phyloP scores from a whole-genome alignment of 352 stramenopile genomes.

The Phytophthora vignae region DNA sequence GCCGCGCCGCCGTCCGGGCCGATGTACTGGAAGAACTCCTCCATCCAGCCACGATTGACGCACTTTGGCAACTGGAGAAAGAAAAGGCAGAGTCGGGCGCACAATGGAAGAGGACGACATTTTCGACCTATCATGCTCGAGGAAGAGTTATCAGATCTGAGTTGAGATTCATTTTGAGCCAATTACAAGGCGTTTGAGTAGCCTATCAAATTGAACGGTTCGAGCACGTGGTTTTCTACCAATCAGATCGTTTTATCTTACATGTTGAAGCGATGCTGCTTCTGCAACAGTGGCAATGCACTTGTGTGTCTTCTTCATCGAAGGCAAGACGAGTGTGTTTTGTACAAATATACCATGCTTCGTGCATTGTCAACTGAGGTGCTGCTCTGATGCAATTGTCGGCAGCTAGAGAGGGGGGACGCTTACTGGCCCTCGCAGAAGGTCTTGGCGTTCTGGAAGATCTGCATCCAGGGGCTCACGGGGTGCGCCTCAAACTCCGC shows the following conservation, averaged over 20 bases:
- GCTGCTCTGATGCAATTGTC: constrained; percentile 17
- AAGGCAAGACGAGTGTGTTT: not conserved
- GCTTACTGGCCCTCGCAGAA: constrained; percentile 93
- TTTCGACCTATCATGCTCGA: too few species aligned
- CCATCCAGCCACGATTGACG: constrained; percentile 40
- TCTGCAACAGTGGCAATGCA: too few species aligned
- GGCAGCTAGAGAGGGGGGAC: not conserved
- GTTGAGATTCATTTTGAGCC: too few species aligned
- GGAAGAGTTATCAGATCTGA: too few species aligned
- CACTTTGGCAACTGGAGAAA: too few species aligned
- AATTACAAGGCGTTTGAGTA: too few species aligned
- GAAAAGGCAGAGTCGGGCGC: too few species aligned
- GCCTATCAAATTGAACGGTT: too few species aligned
- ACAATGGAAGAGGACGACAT: too few species aligned
- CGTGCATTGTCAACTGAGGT: constrained; percentile 27
- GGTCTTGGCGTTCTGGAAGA: constrained; percentile 98
- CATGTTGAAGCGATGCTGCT: constrained; percentile 9
- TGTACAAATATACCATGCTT: constrained; percentile 26
- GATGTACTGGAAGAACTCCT: constrained; percentile 82
- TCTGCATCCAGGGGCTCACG: constrained; percentile 96
- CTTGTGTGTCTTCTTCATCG: too few species aligned
- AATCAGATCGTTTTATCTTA: not conserved
- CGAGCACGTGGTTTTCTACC: too few species aligned
- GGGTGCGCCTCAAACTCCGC: constrained; percentile 79
- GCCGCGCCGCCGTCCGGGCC: constrained; percentile 37